phyloP scores from a whole-genome alignment of 306 rosid species.

The Gillenia trifoliata region DNA sequence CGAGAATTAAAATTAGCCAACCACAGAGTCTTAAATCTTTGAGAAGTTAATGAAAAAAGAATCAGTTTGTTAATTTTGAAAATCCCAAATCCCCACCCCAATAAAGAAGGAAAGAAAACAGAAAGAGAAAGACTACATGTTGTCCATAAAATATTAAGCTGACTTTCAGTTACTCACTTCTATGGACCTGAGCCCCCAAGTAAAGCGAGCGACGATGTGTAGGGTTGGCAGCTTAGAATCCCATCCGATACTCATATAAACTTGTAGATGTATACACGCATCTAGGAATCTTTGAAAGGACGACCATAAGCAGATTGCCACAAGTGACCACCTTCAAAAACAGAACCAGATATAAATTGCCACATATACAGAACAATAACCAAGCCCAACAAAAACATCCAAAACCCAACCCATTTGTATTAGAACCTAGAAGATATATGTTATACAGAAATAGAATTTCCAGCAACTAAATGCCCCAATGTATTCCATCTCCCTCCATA shows the following conservation, averaged over 20 bases:
- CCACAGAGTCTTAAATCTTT: background rate
- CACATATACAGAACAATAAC: constrained; percentile 7
- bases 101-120: background rate
- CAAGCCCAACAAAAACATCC: background rate
- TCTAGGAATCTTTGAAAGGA: constrained; percentile 90
- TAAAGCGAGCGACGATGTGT: constrained; percentile 83
- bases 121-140: background rate
- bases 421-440: background rate
- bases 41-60: background rate
- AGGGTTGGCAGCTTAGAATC: constrained; percentile 88
- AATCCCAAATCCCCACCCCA: background rate
- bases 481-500: background rate
- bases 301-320: constrained; percentile 94
- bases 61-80: background rate
- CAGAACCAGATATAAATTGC: constrained; percentile 22
- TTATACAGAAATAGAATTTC: background rate
- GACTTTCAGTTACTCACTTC: constrained; percentile 54
- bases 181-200: constrained; percentile 89
- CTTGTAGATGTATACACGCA: constrained; percentile 92
- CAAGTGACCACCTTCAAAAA: constrained; percentile 90
- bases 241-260: constrained; percentile 94
- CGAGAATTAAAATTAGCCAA: background rate
- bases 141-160: background rate
- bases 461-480: background rate
- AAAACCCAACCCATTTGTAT: background rate